Percentiles rank a stretch among this genome's conserved stretches.
These are phyloP conservation scores for Clavispora carvajalis DNA, from an alignment of 805 yeast genomes.

Conservation along the genomic window DNA sequence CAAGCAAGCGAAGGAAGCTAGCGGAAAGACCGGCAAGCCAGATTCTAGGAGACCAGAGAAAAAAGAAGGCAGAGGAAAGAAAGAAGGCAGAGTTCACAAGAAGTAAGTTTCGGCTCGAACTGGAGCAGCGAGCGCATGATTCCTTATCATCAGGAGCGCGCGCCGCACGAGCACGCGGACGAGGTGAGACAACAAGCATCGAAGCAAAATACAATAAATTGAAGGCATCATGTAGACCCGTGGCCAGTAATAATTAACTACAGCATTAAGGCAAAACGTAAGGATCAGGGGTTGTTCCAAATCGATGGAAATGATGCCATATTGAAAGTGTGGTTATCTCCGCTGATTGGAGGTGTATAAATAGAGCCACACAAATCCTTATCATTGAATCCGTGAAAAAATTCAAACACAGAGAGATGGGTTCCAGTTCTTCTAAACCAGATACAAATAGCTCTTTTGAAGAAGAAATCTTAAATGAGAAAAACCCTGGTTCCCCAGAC, in stretches of 20 bases:
- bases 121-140: background rate
- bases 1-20: background rate
- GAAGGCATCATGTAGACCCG: too few species aligned
- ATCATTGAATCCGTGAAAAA: too few species aligned
- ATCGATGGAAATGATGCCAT: background rate
- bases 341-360: background rate
- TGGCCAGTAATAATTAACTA: too few species aligned
- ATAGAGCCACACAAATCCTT: background rate
- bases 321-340: background rate
- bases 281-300: too few species aligned
- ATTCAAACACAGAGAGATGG: background rate
- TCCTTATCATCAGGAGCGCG: background rate
- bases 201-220: background rate
- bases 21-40: background rate
- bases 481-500: background rate
- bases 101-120: background rate
- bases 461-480: slow-evolving; percentile 1
- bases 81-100: background rate
- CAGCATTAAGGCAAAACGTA: too few species aligned
- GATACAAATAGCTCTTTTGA: background rate
- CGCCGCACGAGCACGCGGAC: background rate
- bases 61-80: background rate
- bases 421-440: slow-evolving; percentile 1
- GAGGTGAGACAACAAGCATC: background rate
- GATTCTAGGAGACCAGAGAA: background rate